Base-by-base conservation (phyloP, 139 green algal genomes). In the Chlorella sp. region DNA sequence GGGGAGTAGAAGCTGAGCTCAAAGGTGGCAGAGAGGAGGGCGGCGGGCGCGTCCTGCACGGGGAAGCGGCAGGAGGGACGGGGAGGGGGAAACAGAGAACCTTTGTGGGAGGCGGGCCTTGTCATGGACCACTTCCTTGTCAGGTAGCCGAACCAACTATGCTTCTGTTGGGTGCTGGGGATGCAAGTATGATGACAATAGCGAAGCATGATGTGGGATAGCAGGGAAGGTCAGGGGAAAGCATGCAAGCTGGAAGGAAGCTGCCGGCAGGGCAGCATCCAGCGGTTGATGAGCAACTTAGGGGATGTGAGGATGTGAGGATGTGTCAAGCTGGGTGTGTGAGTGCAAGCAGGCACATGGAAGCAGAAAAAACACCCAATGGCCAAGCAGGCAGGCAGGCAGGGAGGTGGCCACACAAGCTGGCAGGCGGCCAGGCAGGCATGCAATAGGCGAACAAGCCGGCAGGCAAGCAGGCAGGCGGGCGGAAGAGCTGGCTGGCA, bases 1-100 rank as follows among this genome's bases (percentile, higher is more conserved):
- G 34, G 26, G 0, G 22, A 81, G 66, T 64, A 81, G 15, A 30
- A 88, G 84, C 84, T 68, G 68, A 88, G 84, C 84, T 88, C 21
- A 32, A 81, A 88, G 28, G 84, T 42, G 37, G 84, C 84, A 3
- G 66, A 39, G 60, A 88, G 84, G 5, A 81, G 66, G n/a, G 40
- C 84, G 12, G 68, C 66, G 1, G 84, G 68, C 7, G 84, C 68
- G n/a, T 80, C 37, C 84, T 88, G 84, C 84, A 40, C 18, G 28
- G 0, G n/a, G 28, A 5, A 19, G 48, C 48, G 48, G 30, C 32
- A 37, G 12, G 71, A 14, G 9, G 71, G 28, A 12, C 21, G 30
- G 21, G 1, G 71, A 39, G 3, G 32, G 48, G 9, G 48, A 57
- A 57, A 57, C 9, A 18, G 2, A 37, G 28, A 22, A 37, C 24